phyloP scores from a whole-genome alignment of 2,329 filamentous ascomycete species.

The Graphilbum ipis-grandicollis region DNA sequence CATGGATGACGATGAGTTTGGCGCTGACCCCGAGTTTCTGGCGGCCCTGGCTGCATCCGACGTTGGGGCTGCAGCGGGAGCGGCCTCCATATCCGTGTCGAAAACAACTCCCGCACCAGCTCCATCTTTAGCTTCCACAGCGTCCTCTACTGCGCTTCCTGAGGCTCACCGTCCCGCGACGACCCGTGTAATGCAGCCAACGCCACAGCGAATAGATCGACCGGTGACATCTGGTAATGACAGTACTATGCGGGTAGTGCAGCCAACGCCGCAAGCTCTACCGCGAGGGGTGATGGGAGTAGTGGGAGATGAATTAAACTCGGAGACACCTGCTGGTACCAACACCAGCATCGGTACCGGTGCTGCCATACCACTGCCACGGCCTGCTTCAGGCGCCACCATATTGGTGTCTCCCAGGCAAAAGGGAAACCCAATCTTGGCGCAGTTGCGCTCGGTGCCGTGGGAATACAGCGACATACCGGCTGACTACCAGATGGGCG shows the following conservation, averaged over 20 bases:
- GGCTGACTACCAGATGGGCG: constrained; percentile 77
- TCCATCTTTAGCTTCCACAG: too few relatives aligned
- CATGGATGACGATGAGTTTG: constrained; percentile 33
- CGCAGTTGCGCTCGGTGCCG: constrained; percentile 60
- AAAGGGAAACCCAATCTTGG: constrained; percentile 86
- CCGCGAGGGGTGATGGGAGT: constrained; percentile 10
- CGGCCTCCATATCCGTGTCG: too few relatives aligned
- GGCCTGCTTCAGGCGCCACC: constrained; percentile 44
- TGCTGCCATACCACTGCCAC: too few relatives aligned
- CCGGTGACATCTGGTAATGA: too few relatives aligned
- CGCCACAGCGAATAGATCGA: constrained; percentile 37
- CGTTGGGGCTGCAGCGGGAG: constrained; percentile 7
- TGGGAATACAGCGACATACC: constrained; percentile 99
- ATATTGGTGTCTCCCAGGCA: constrained; percentile 86
- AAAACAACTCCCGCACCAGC: too few relatives aligned
- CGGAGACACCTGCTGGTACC: too few relatives aligned
- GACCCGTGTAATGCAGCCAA: constrained; percentile 22
- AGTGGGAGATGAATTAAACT: too few relatives aligned
- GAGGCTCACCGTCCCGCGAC: too few relatives aligned
- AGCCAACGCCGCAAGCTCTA: constrained; percentile 78
- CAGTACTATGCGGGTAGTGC: constrained; percentile 60
- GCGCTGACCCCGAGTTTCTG: constrained; percentile 37
- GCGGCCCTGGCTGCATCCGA: constrained; percentile 36
- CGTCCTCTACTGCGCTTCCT: too few relatives aligned
- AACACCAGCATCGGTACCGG: too few relatives aligned